Evolutionary conservation across 371 early-diverging fungal genomes (phyloP), one percentile per base, ranked within the genome.

Genomic region (Mortierella sp.): DNA sequence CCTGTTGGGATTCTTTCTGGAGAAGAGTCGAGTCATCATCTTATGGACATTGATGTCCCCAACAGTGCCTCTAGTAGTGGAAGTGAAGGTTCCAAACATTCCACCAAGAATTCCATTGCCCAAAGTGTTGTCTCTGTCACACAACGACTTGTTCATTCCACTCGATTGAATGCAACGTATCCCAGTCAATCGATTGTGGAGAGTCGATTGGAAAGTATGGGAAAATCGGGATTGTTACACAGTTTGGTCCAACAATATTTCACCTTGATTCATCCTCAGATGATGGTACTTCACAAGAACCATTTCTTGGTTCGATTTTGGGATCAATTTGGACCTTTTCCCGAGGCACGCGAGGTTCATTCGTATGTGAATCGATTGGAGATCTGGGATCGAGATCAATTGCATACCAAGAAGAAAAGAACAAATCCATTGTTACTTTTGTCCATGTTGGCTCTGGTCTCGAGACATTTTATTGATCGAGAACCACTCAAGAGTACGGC

Each of bases 231-330:
- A 1, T 16, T 72, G 30, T 47, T 77, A n/a, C 79, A 77, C 57
- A 66, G 69, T 48, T 43, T 77, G 56, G 48, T 77, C 6, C 79
- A 77, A 44, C 77, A 68, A 43, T 76, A 76, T 26, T 76, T 76
- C 29, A 71, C 64, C 0, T 45, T 71, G 58, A 61, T 76, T 28
- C 77, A 76, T 23, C 77, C 77, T 4, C 77, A 76, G 59, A 68
- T 76, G 29, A 68, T 72, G 77, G 62, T 76, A 15, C 57, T 76
- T 1, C 58, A 76, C 63, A 76, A 76, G 57, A 76, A 76, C 26
- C 72, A 65, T 18, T 76, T 76, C 44, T 68, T 76, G 5, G 68
- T 76, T 29, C 71, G 65, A 14, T 76, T 76, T 16, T 76, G 77
- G 77, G 57, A 29, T 21, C 37, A 60, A 2, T 76, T 65, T 57